Evolutionary conservation across 1,284 basidiomycete species (phyloP).

Genomic region (Pyrrhoderma lamaoense): DNA sequence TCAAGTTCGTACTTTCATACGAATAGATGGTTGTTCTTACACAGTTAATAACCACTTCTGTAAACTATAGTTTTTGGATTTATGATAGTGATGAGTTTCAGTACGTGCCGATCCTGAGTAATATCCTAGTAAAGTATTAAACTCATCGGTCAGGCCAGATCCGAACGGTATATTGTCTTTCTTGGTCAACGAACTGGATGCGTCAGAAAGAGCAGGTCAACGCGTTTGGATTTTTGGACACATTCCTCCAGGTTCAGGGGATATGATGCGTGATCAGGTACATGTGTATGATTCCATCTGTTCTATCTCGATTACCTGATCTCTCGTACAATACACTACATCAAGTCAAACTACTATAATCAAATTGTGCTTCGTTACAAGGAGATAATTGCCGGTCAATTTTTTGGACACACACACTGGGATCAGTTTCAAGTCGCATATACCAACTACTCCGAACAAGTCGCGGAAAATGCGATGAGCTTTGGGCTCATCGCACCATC

Average conservation of each 20-base stretch:
- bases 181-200: conserved; percentile 43
- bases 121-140: not conserved
- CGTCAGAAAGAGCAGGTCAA: conserved; percentile 45
- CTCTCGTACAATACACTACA: not conserved
- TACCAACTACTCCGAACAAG: conserved; percentile 43
- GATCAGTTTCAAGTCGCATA: conserved; percentile 56
- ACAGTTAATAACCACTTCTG: not conserved
- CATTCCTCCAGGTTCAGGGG: conserved; percentile 41
- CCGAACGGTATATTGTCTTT: conserved; percentile 37
- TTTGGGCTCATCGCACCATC: conserved; percentile 46
- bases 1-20: conserved; percentile 29
- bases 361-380: conserved; percentile 52
- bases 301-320: not conserved
- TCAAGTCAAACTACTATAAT: conserved; percentile 53
- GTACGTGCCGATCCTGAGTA: conserved; percentile 26
- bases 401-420: conserved; percentile 42
- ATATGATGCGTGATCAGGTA: conserved; percentile 39
- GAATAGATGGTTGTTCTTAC: conserved; percentile 5
- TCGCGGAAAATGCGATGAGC: conserved; percentile 41
- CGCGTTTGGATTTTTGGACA: conserved; percentile 48
- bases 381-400: conserved; percentile 46
- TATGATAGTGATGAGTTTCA: conserved; percentile 40
- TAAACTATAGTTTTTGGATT: conserved; percentile 37
- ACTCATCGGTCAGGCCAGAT: conserved; percentile 28
- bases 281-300: conserved; percentile 21